phyloP scores from a whole-genome alignment of 2,329 filamentous ascomycete genomes.

The Colletotrichum lini region DNA sequence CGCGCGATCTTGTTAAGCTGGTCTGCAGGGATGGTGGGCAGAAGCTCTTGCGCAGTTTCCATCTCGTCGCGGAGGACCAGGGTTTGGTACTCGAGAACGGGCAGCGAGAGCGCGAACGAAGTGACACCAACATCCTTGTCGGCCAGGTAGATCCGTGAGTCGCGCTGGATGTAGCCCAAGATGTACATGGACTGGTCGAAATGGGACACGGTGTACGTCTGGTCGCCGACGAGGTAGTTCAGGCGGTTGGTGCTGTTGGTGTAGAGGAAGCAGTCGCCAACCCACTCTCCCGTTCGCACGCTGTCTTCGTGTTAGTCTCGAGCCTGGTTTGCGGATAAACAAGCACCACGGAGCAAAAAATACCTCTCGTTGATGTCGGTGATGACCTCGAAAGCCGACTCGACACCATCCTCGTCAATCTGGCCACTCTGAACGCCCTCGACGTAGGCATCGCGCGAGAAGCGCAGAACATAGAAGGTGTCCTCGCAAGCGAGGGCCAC shows the following conservation, averaged over 20 bases:
- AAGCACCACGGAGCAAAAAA: slow-evolving; percentile 44
- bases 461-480: slow-evolving; percentile 93
- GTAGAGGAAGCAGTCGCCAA: slow-evolving; percentile 99
- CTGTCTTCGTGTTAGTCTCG: slow-evolving; percentile 58
- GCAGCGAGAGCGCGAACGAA: slow-evolving; percentile 90
- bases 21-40: slow-evolving; percentile 87
- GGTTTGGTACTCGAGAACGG: slow-evolving; percentile 97
- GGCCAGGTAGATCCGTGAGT: slow-evolving; percentile 93
- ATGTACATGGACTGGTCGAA: slow-evolving; percentile 97
- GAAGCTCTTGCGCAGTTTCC: slow-evolving; percentile 88
- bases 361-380: slow-evolving; percentile 94
- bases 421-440: slow-evolving; percentile 86
- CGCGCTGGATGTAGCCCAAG: slow-evolving; percentile 93
- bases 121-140: slow-evolving; percentile 96
- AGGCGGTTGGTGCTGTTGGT: slow-evolving; percentile 96
- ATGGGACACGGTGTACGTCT: slow-evolving; percentile 97
- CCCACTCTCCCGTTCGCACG: slow-evolving; percentile 96
- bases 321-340: neutral
- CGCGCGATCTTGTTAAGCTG: slow-evolving; percentile 98
- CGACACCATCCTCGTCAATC: slow-evolving; percentile 91
- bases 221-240: slow-evolving; percentile 97
- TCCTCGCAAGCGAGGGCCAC: slow-evolving; percentile 95
- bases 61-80: slow-evolving; percentile 94
- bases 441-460: slow-evolving; percentile 89
- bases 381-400: slow-evolving; percentile 95